Conservation (phyloP, 179 eudicot genomes). For the Heliamphora pulchella region DNA sequence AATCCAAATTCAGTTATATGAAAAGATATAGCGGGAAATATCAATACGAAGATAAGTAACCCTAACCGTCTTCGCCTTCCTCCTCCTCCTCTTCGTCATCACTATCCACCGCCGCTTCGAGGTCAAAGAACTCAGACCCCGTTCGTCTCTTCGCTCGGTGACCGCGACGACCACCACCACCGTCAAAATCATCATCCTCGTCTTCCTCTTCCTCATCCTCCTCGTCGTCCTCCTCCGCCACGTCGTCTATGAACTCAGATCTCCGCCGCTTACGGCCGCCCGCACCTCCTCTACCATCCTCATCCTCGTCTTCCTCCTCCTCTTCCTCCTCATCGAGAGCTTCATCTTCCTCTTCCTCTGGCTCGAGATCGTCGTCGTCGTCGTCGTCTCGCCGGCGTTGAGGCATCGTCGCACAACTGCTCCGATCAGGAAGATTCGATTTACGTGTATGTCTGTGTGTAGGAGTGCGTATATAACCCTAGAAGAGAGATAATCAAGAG, state of each 20-base stretch:
- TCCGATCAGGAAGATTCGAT: not conserved
- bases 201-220: constrained; percentile 62
- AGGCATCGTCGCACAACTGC: constrained; percentile 4
- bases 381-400: constrained; percentile 30
- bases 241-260: constrained; percentile 62
- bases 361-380: constrained; percentile 34
- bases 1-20: not conserved
- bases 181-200: constrained; percentile 24
- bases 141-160: constrained; percentile 28
- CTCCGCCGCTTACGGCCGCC: constrained; percentile 50
- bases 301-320: constrained; percentile 38
- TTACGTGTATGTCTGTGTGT: not conserved
- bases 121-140: constrained; percentile 52
- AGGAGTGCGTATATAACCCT: no score
- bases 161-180: constrained; percentile 27
- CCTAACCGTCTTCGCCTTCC: constrained; percentile 85
- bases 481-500: no score
- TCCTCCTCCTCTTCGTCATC: constrained; percentile 90
- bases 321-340: constrained; percentile 35
- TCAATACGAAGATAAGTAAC: constrained; percentile 7
- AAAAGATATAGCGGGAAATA: not conserved
- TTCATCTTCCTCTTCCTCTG: constrained; percentile 49
- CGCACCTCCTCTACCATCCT: constrained; percentile 17
- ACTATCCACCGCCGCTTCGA: constrained; percentile 59
- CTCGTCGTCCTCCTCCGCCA: constrained; percentile 77